phyloP scores from a whole-genome alignment of 345 rosid species.

The Raphanus raphanistrum region DNA sequence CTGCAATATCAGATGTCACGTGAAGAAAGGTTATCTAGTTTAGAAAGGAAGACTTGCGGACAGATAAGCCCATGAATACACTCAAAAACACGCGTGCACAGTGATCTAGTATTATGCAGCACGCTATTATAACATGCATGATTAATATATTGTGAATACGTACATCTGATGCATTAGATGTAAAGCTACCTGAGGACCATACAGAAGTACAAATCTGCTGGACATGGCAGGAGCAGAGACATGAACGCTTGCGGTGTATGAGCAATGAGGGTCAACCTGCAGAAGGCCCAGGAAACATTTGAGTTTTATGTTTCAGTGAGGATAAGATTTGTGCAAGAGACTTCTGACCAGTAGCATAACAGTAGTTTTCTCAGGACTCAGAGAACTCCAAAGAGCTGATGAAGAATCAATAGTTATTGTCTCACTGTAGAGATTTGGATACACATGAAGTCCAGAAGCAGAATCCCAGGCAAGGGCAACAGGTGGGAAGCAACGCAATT shows the following conservation, averaged over 20 bases:
- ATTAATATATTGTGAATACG: neutral
- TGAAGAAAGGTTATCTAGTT: conserved; percentile 12
- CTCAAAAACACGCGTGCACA: neutral
- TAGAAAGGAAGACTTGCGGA: conserved; percentile 1
- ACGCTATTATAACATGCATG: neutral
- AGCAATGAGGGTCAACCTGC: conserved; percentile 98
- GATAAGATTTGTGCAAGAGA: conserved; percentile 7
- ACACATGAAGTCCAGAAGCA: conserved; percentile 71
- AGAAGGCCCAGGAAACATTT: conserved; percentile 30
- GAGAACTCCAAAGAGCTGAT: conserved; percentile 76
- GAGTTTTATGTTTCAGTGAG: conserved; percentile 9
- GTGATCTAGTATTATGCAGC: conserved; percentile 2
- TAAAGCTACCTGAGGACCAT: conserved; percentile 66
- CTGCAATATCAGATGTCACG: conserved; percentile 31
- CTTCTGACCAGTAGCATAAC: conserved; percentile 70
- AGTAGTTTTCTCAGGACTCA: conserved; percentile 69
- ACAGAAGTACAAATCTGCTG: conserved; percentile 75
- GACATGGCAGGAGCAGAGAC: conserved; percentile 72
- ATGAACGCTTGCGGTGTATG: conserved; percentile 62
- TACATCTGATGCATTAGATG: conserved; percentile 9
- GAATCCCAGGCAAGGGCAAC: conserved; percentile 97
- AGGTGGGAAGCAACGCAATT: conserved; percentile 97
- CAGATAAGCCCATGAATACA: neutral
- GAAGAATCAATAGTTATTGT: conserved; percentile 75
- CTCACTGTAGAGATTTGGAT: conserved; percentile 69